These are phyloP conservation scores for Thymus quinquecostatus DNA, from an alignment of 257 asterid genomes.

Conservation along the genomic window DNA sequence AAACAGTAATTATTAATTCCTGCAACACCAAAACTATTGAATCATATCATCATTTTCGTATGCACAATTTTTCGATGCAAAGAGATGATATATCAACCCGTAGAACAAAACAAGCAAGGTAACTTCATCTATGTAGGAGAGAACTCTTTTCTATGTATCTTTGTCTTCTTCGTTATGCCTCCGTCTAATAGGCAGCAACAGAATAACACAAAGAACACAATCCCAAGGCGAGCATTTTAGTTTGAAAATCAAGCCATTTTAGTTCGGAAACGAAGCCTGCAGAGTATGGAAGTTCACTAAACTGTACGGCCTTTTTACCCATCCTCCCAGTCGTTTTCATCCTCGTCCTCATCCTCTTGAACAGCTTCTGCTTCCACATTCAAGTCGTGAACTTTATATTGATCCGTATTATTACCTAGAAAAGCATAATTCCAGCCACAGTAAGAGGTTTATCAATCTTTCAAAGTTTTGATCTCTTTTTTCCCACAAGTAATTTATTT, in stretches of 20 bases:
- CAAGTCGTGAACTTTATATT: constrained; percentile 64
- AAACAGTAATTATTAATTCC: neutral
- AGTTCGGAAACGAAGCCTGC: constrained; percentile 1
- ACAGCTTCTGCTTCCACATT: constrained; percentile 73
- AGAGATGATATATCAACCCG: neutral
- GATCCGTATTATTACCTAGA: constrained; percentile 47
- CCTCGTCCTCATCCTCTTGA: constrained; percentile 67
- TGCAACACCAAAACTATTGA: neutral
- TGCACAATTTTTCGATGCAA: neutral
- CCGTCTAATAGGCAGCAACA: neutral
- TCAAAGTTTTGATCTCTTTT: neutral
- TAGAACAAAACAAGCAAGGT: neutral
- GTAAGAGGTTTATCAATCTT: neutral
- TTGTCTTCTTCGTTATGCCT: neutral
- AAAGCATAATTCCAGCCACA: neutral
- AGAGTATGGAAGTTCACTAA: neutral
- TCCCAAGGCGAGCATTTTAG: neutral
- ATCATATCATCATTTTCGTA: neutral
- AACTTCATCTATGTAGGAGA: neutral
- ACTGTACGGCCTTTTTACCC: constrained; percentile 43
- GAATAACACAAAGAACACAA: neutral
- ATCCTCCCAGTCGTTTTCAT: constrained; percentile 81
- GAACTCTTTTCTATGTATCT: neutral
- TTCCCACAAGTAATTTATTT: neutral
- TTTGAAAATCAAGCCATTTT: neutral